Conservation (phyloP, 2,329 filamentous ascomycete species). For the Nannizzia gypsea region DNA sequence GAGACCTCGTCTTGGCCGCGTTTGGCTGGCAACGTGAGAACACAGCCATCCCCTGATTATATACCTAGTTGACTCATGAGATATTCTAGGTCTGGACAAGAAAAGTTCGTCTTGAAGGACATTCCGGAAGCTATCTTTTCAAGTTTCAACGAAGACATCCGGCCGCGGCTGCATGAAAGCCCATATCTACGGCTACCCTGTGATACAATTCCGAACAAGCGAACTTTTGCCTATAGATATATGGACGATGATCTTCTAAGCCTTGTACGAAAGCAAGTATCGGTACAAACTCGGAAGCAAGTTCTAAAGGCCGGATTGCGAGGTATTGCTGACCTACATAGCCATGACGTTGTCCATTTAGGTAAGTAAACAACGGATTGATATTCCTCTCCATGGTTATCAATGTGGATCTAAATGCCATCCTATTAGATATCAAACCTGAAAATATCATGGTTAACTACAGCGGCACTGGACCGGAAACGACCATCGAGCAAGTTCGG, state of each 20-base stretch:
- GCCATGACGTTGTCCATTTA: neutral
- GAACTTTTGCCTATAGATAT: conserved; percentile 38
- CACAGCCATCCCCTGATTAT: neutral
- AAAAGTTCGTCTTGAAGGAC: conserved; percentile 19
- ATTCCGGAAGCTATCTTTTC: conserved; percentile 19
- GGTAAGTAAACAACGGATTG: neutral
- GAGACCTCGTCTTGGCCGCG: conserved; percentile 21
- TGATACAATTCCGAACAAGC: conserved; percentile 34
- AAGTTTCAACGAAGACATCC: conserved; percentile 16
- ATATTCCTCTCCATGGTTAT: neutral
- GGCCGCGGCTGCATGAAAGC: conserved; percentile 22
- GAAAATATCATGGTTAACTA: conserved; percentile 29
- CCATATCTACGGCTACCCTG: conserved; percentile 29
- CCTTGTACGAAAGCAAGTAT: conserved; percentile 32
- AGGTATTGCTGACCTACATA: neutral
- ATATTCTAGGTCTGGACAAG: conserved; percentile 15
- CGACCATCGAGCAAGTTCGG: conserved; percentile 18
- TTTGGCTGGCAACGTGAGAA: conserved; percentile 23
- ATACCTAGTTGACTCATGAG: conserved; percentile 5
- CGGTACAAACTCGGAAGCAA: conserved; percentile 29
- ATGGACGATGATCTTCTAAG: conserved; percentile 33
- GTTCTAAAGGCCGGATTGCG: conserved; percentile 34
- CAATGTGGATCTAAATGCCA: conserved; percentile 3
- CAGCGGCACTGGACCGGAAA: conserved; percentile 14
- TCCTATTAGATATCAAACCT: conserved; percentile 26